phyloP scores from a whole-genome alignment of 2,329 filamentous ascomycete species.

The Fusarium caatingaense region DNA sequence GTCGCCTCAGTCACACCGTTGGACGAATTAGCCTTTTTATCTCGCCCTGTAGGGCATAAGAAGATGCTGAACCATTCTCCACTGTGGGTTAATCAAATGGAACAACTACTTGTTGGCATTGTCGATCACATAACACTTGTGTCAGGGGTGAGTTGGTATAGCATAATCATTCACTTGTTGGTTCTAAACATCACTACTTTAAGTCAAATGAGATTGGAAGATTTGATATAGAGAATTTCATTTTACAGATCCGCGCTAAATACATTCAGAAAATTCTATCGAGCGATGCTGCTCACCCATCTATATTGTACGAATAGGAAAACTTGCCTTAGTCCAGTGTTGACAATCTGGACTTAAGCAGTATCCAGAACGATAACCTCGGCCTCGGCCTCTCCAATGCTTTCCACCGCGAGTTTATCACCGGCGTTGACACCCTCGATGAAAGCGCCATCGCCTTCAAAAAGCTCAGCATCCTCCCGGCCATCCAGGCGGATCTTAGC shows the following conservation, averaged over 20 bases:
- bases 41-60: neutral
- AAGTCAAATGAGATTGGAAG: neutral
- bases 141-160: neutral
- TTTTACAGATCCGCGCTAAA: conserved; percentile 24
- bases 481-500: conserved; percentile 77
- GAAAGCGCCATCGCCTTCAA: conserved; percentile 86
- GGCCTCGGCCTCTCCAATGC: conserved; percentile 74
- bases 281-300: neutral
- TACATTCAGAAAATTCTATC: conserved; percentile 18
- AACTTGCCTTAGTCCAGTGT: neutral
- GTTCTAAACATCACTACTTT: neutral
- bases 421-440: conserved; percentile 73
- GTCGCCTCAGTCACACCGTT: neutral
- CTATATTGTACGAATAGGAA: conserved; percentile 1
- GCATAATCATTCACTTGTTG: neutral
- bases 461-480: conserved; percentile 71
- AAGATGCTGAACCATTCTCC: neutral
- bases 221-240: neutral
- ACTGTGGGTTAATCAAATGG: neutral
- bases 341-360: conserved; percentile 53
- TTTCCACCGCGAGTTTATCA: conserved; percentile 73
- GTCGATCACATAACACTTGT: neutral
- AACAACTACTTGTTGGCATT: neutral
- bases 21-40: neutral
- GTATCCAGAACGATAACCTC: conserved; percentile 77